These are phyloP conservation scores for Pythium aristosporum DNA, from an alignment of 352 stramenopile genomes.

Conservation along the genomic window DNA sequence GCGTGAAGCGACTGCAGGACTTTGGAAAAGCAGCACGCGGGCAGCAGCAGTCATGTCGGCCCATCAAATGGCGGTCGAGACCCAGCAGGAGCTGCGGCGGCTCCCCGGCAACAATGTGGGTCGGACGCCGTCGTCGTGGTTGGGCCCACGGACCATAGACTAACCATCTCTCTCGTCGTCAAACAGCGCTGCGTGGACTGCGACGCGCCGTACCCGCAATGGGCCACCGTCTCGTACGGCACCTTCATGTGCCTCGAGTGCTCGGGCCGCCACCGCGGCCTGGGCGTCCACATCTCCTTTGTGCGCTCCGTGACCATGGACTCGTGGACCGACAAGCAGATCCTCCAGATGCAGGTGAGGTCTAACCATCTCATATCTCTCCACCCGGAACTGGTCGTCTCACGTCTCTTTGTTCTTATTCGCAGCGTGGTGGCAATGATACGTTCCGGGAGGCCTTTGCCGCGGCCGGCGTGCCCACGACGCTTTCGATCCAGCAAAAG, in stretches of 20 bases:
- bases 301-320: conserved; percentile 88
- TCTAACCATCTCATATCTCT: conserved; percentile 1
- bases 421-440: conserved; percentile 68
- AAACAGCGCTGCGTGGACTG: conserved; percentile 91
- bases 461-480: conserved; percentile 60
- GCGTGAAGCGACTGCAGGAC: neutral
- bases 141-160: neutral
- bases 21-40: neutral
- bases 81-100: conserved; percentile 80
- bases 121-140: conserved; percentile 5
- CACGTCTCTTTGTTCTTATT: conserved; percentile 1
- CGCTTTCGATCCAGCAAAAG: conserved; percentile 78
- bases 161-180: conserved; percentile 7
- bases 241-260: conserved; percentile 96
- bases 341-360: conserved; percentile 76
- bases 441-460: conserved; percentile 64
- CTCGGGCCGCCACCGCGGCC: conserved; percentile 87
- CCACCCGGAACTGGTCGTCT: neutral
- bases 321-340: conserved; percentile 87
- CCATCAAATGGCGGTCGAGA: conserved; percentile 85
- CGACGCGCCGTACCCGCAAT: conserved; percentile 91
- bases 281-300: conserved; percentile 94
- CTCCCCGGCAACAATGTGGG: conserved; percentile 84
- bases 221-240: conserved; percentile 93
- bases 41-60: conserved; percentile 32